phyloP scores from a whole-genome alignment of 345 rosid genomes.

The Heritiera littoralis region DNA sequence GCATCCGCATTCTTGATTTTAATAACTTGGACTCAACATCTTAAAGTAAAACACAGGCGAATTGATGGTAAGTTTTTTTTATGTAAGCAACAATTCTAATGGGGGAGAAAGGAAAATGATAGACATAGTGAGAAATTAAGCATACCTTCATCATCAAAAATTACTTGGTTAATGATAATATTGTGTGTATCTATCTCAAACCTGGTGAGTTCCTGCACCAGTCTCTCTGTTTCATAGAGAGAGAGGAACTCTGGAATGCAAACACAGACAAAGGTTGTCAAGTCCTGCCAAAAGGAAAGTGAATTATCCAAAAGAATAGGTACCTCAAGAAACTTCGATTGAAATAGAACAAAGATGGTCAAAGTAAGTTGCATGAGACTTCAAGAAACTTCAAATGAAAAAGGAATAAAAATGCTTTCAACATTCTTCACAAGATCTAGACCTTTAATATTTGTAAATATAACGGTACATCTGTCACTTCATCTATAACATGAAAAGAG shows the following conservation, averaged over 20 bases:
- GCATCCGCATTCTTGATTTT: slow-evolving; percentile 95
- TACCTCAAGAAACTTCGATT: neutral
- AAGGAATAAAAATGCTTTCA: neutral
- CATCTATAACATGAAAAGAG: neutral
- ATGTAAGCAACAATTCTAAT: slow-evolving; percentile 12
- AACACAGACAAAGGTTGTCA: slow-evolving; percentile 95
- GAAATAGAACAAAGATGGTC: neutral
- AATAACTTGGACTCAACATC: slow-evolving; percentile 91
- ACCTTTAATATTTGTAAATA: neutral
- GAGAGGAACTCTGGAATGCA: slow-evolving; percentile 99
- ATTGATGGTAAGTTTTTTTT: slow-evolving; percentile 13
- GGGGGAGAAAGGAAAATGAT: neutral
- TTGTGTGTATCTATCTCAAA: slow-evolving; percentile 97
- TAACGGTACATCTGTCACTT: neutral
- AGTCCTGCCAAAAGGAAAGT: slow-evolving; percentile 57
- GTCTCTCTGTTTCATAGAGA: slow-evolving; percentile 95
- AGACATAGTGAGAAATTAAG: neutral
- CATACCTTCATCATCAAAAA: slow-evolving; percentile 85
- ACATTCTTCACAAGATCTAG: neutral
- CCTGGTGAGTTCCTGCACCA: slow-evolving; percentile 98
- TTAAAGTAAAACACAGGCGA: slow-evolving; percentile 27
- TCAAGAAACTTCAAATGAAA: neutral
- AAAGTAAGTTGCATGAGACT: neutral
- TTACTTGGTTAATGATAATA: slow-evolving; percentile 94
- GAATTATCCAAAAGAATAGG: slow-evolving; percentile 9